Evolutionary conservation across 2,329 filamentous ascomycete species (phyloP).

Genomic region (Trichoderma hamatum): DNA sequence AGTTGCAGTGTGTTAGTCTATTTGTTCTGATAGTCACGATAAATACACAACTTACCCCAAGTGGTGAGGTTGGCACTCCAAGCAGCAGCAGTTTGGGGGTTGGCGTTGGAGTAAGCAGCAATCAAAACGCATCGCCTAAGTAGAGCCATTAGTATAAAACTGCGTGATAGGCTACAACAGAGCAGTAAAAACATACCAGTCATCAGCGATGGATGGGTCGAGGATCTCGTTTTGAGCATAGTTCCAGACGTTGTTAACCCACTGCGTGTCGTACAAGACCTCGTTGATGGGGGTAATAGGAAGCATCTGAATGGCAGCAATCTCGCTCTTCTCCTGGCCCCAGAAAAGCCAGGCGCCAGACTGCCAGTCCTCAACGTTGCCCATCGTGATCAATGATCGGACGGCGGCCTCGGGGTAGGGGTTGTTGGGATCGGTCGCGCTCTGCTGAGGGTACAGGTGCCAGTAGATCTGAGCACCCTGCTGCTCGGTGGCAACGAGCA

Average conservation of each 20-base stretch:
- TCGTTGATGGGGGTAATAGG: conserved; percentile 27
- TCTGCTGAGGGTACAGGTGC: conserved; percentile 31
- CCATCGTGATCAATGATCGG: conserved; percentile 30
- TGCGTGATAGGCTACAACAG: too few species aligned
- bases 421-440: conserved; percentile 31
- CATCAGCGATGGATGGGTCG: conserved; percentile 32
- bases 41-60: conserved; percentile 28
- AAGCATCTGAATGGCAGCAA: conserved; percentile 27
- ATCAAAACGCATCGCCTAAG: conserved; percentile 33
- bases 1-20: neutral
- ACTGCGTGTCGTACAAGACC: conserved; percentile 31
- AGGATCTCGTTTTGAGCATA: conserved; percentile 32
- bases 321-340: conserved; percentile 25
- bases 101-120: conserved; percentile 32
- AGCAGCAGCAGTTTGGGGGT: conserved; percentile 32
- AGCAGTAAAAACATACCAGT: conserved; percentile 27
- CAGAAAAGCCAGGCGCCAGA: conserved; percentile 33
- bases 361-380: conserved; percentile 34
- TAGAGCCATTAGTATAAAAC: neutral
- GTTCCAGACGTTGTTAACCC: conserved; percentile 33
- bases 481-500: conserved; percentile 34
- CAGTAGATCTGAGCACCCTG: conserved; percentile 34
- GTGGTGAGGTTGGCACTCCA: conserved; percentile 33
- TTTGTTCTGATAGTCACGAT: neutral
- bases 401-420: conserved; percentile 33